Conservation (phyloP, 768 basidiomycete genomes). For the Collybia sordida region DNA sequence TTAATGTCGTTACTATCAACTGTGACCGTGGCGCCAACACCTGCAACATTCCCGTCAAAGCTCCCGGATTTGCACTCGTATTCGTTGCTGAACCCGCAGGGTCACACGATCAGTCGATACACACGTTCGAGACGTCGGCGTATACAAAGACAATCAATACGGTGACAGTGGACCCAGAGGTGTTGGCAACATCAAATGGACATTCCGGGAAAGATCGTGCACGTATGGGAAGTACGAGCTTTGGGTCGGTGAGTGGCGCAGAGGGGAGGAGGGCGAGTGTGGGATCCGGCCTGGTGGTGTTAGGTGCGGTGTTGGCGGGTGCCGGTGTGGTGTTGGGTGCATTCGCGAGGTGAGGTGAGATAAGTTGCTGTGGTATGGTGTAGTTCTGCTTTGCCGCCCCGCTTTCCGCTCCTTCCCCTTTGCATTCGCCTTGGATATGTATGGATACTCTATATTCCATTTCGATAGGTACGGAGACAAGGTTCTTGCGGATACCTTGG, state of each 20-base stretch:
- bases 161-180: constrained; percentile 50
- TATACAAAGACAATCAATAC: constrained; percentile 53
- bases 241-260: constrained; percentile 22
- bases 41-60: constrained; percentile 64
- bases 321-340: no score
- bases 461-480: no score
- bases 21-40: constrained; percentile 55
- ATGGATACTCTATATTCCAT: no score
- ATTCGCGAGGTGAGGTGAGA: no score
- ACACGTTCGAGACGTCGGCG: constrained; percentile 60
- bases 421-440: no score
- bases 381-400: no score
- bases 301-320: no score
- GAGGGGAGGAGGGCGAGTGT: no score
- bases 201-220: constrained; percentile 26
- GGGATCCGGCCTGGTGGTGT: no score
- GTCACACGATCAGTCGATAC: constrained; percentile 25
- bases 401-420: no score
- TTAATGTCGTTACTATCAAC: constrained; percentile 53
- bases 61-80: constrained; percentile 75
- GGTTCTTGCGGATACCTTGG: no score
- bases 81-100: constrained; percentile 50
- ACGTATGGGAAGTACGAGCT: constrained; percentile 31
- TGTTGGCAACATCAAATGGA: constrained; percentile 57
- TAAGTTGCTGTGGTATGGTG: no score